These are phyloP conservation scores for Nemania diffusa DNA, from an alignment of 2,329 filamentous ascomycete species.

Conservation along the genomic window DNA sequence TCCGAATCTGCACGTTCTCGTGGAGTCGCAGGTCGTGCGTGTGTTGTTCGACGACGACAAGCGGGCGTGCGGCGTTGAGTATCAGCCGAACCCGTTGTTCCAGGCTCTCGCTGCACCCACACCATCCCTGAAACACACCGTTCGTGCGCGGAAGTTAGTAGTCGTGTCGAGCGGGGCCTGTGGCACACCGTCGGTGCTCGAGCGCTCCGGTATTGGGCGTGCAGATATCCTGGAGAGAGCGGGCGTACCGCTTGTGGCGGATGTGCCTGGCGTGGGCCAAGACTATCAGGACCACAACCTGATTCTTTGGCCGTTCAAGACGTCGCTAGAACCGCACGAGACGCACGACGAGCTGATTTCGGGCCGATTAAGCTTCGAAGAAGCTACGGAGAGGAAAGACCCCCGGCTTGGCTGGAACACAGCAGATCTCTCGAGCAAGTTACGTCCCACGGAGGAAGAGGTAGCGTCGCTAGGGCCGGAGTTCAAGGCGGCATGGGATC, in stretches of 20 bases:
- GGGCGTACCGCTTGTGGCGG: slow-evolving; percentile 60
- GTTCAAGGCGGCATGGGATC: slow-evolving; percentile 62
- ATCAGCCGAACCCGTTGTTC: slow-evolving; percentile 58
- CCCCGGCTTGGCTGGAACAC: slow-evolving; percentile 63
- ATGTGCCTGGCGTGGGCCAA: slow-evolving; percentile 63
- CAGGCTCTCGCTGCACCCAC: slow-evolving; percentile 45
- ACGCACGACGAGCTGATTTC: slow-evolving; percentile 52
- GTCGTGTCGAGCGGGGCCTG: slow-evolving; percentile 60
- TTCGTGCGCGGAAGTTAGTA: slow-evolving; percentile 66
- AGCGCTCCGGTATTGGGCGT: slow-evolving; percentile 71
- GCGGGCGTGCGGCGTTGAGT: slow-evolving; percentile 65
- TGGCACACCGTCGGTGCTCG: slow-evolving; percentile 66
- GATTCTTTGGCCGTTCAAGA: slow-evolving; percentile 60
- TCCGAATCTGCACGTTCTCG: slow-evolving; percentile 48
- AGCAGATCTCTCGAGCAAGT: slow-evolving; percentile 61
- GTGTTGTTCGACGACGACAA: slow-evolving; percentile 65
- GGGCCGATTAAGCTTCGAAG: slow-evolving; percentile 41
- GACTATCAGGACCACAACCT: slow-evolving; percentile 65
- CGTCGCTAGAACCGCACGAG: slow-evolving; percentile 58
- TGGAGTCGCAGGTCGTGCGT: slow-evolving; percentile 52
- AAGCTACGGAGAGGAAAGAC: slow-evolving; percentile 41
- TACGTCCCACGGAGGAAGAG: slow-evolving; percentile 62
- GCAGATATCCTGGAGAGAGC: slow-evolving; percentile 54
- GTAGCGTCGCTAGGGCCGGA: slow-evolving; percentile 60
- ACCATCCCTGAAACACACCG: slow-evolving; percentile 42